Evolutionary conservation across 2,329 filamentous ascomycete species (phyloP).

Genomic region (Didymellaceae sp.): DNA sequence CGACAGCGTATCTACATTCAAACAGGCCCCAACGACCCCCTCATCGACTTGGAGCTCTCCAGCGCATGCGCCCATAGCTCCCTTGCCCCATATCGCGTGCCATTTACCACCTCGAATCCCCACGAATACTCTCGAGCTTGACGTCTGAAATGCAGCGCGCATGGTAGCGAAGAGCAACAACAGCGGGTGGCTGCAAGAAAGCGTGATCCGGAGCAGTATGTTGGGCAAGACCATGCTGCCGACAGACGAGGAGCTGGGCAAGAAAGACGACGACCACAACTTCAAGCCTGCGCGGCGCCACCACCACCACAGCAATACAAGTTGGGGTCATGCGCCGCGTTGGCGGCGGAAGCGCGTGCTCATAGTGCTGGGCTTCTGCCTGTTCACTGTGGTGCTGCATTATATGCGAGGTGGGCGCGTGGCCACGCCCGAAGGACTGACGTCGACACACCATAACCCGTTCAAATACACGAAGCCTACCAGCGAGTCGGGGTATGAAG

Average conservation of each 20-base stretch:
- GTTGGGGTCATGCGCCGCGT: slow-evolving; percentile 40
- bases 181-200: slow-evolving; percentile 37
- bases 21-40: background rate
- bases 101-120: slow-evolving; percentile 8
- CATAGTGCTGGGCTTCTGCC: slow-evolving; percentile 49
- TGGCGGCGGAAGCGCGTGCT: slow-evolving; percentile 59
- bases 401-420: slow-evolving; percentile 5
- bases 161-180: slow-evolving; percentile 35
- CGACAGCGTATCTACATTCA: background rate
- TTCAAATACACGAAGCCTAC: background rate
- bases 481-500: background rate
- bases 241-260: slow-evolving; percentile 68
- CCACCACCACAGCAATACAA: slow-evolving; percentile 33
- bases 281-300: slow-evolving; percentile 49
- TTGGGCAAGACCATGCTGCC: slow-evolving; percentile 53
- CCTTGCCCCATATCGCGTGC: slow-evolving; percentile 26
- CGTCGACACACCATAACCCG: background rate
- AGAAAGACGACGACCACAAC: slow-evolving; percentile 67
- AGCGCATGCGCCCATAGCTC: slow-evolving; percentile 22
- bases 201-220: slow-evolving; percentile 39
- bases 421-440: background rate
- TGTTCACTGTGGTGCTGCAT: slow-evolving; percentile 69
- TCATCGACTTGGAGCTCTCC: slow-evolving; percentile 3
- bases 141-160: slow-evolving; percentile 22
- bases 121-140: background rate